Conservation (phyloP, 805 yeast species). For the Candida schatavii region DNA sequence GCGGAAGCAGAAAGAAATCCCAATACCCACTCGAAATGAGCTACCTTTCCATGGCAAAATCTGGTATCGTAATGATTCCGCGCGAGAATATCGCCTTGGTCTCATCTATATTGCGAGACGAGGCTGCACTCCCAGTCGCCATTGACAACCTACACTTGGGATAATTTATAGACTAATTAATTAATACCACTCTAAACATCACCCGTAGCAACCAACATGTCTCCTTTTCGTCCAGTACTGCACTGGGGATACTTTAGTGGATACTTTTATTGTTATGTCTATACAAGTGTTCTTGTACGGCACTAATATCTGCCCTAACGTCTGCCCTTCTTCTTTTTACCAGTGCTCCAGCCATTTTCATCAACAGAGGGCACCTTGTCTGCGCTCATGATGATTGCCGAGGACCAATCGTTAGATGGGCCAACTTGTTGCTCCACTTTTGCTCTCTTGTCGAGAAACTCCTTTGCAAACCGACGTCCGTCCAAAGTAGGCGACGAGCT, state of each 20-base stretch:
- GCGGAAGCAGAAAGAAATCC: slow-evolving; percentile 19
- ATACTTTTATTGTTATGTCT: too few relatives aligned
- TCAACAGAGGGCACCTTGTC: slow-evolving; percentile 37
- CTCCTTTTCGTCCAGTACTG: too few relatives aligned
- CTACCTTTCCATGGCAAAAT: slow-evolving; percentile 58
- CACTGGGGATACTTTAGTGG: not conserved
- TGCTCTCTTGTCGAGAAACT: slow-evolving; percentile 75
- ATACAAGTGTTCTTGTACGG: too few relatives aligned
- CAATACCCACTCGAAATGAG: slow-evolving; percentile 44
- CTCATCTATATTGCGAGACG: slow-evolving; percentile 16
- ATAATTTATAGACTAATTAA: not conserved
- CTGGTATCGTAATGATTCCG: slow-evolving; percentile 60
- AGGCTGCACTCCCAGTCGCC: not conserved
- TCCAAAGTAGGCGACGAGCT: slow-evolving; percentile 88
- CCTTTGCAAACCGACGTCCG: slow-evolving; percentile 91
- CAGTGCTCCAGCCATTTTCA: slow-evolving; percentile 48
- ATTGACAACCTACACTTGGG: slow-evolving; percentile 5
- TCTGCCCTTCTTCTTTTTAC: slow-evolving; percentile 37
- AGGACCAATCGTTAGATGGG: slow-evolving; percentile 58
- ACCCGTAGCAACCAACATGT: too few relatives aligned
- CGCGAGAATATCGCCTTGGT: slow-evolving; percentile 43
- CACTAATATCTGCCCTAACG: too few relatives aligned
- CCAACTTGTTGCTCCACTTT: slow-evolving; percentile 59
- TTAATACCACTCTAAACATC: too few relatives aligned
- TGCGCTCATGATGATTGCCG: slow-evolving; percentile 53